Base-by-base conservation (phyloP, 257 asterid species). In the Solanum appendiculatum region DNA sequence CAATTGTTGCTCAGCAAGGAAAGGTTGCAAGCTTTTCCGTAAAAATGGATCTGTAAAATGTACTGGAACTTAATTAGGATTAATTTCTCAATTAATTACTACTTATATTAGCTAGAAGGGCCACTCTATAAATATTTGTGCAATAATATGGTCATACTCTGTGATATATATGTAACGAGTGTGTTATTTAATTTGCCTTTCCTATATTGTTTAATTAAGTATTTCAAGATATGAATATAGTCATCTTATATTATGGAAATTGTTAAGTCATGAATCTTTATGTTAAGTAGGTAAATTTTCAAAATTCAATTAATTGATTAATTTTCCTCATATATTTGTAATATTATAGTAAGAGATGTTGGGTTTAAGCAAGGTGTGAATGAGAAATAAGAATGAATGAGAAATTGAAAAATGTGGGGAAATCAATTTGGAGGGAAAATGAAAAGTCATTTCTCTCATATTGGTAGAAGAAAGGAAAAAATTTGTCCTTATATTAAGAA, bases 1-100 rank as follows among this genome's bases (percentile, higher is more conserved):
- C 51, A 84, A 84, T 34, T 84, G 86, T 66, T 84, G 86, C 78
- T 58, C 86, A 37, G 74, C 74, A 84, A 42, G 37, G 10, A 84
- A 84, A 34, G 77, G 60, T 42, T 84, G 77, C 60, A 63, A 84
- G 5, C 40, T 84, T 34, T 84, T 58, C 25, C 86, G 60, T 21
- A 60, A 25, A 10, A 42, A 84, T 63, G 86, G 86, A 83, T 83
- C 86, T 40, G 74, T 66, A 10, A 83, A 56, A 15, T 83, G 86
- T 37, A 27, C 15, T 58, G 70, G 77, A 23, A 33, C 73, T 34
- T 83, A 18, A 51, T 51, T 16, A 83, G 33, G 34, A 11, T 51
- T 12, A 9, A 31, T 31, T 8, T 14, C n/a, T 83, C 56, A 25
- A 9, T 34, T 58, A 3, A 8, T 56, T 8, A 9, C 33, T n/a